Evolutionary conservation across 1,139 yeast genomes (phyloP), one percentile per base, ranked within the genome.

Genomic region (Candida frijolesensis): DNA sequence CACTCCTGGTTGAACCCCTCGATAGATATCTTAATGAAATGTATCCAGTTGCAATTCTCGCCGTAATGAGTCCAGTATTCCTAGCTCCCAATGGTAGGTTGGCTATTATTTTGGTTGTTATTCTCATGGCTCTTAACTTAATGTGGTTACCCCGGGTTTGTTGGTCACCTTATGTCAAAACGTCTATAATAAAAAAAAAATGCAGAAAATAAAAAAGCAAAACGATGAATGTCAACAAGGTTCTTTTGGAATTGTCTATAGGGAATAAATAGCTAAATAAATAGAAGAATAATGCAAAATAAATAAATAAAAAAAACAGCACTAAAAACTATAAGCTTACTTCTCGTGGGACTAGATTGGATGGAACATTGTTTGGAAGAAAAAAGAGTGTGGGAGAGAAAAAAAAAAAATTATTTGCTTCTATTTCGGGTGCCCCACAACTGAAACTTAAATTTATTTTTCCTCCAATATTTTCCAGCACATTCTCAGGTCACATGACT

Each of bases 61-160:
- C 7, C 7, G 29, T 25, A 2, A 9, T 4, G 4, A 3, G 22
- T 6, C 29, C 8, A 6, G 29, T 8, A 4, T 6, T 25, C 29
- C 29, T 25, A 25, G 10, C 22, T 35, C 4, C 6, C 10, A 12
- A 11, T 16, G 40, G 29, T 7, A 29, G 16, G 37, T 10, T 33
- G 16, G 16, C 54, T 44, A 11, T 18, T 44, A 19, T 39, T 32
- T 25, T 33, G 12, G 39, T 37, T 27, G 14, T 29, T 15, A 14
- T 41, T 25, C 34, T 35, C 22, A 18, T 35, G 25, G 12, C 4
- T 35, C 7, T 12, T 10, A 10, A 2, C 8, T 32, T 25, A 9
- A 4, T 25, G 29, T 25, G 4, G 4, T 25, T 25, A 25, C 29
- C 29, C 29, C 29, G 29, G 29, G 35, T 33, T 14, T 33, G 35